Evolutionary conservation across 306 rosid genomes (phyloP).

Genomic region (Lathyrus sativus): DNA sequence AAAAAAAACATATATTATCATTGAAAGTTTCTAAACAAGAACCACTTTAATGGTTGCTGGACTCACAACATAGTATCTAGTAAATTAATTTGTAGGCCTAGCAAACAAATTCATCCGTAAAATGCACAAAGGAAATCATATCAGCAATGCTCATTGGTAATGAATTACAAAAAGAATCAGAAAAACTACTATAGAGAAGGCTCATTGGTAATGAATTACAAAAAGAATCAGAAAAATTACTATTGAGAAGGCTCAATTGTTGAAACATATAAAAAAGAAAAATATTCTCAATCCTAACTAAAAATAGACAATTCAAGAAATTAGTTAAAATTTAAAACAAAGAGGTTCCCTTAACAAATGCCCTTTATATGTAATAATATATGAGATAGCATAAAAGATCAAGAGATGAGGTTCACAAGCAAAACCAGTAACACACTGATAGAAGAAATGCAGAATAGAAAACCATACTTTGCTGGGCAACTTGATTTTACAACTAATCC

Average conservation of each 20-base stretch:
- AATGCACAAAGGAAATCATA: constrained; percentile 28
- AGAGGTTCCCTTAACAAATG: constrained; percentile 3
- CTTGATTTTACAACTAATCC: constrained; percentile 86
- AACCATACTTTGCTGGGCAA: constrained; percentile 85
- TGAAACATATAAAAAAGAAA: constrained; percentile 4
- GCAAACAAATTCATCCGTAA: constrained; percentile 19
- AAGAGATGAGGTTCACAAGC: constrained; percentile 18
- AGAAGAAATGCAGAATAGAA: constrained; percentile 21
- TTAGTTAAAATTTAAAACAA: constrained; percentile 32
- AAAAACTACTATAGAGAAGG: neutral
- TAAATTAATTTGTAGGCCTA: constrained; percentile 7
- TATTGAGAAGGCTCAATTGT: constrained; percentile 11
- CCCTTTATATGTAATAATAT: constrained; percentile 2
- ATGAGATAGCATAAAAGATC: constrained; percentile 18
- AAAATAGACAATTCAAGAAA: constrained; percentile 6
- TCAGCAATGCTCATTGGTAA: constrained; percentile 6
- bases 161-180: constrained; percentile 29
- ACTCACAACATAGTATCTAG: constrained; percentile 10
- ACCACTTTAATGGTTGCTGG: constrained; percentile 7
- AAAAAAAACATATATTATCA: neutral
- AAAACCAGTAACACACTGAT: constrained; percentile 18
- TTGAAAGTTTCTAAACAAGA: constrained; percentile 24
- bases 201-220: constrained; percentile 13
- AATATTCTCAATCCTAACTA: constrained; percentile 22
- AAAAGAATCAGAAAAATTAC: constrained; percentile 23